Evolutionary conservation across 2,329 filamentous ascomycete species (phyloP).

Genomic region (Botrytis deweyae): DNA sequence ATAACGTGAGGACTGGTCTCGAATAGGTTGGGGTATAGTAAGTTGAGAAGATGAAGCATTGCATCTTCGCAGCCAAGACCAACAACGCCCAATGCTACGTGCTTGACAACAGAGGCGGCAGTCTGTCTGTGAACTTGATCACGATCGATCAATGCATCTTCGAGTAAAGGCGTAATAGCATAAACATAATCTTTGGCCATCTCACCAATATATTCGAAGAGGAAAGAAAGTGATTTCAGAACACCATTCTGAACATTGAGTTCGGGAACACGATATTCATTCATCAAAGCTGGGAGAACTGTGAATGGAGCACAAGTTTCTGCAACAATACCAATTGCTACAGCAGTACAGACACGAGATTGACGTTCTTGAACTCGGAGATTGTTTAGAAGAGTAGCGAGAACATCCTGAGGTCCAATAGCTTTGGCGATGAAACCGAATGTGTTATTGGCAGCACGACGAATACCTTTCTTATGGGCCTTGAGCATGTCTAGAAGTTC

Average conservation of each 20-base stretch:
- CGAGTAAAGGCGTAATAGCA: slow-evolving; percentile 89
- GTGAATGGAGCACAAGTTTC: slow-evolving; percentile 99
- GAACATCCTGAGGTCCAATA: slow-evolving; percentile 94
- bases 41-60: slow-evolving; percentile 95
- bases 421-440: slow-evolving; percentile 99
- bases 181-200: slow-evolving; percentile 99
- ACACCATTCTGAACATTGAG: slow-evolving; percentile 99
- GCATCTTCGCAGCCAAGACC: slow-evolving; percentile 96
- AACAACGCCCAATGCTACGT: slow-evolving; percentile 95
- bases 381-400: slow-evolving; percentile 95
- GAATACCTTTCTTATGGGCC: slow-evolving; percentile 98
- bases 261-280: slow-evolving; percentile 97
- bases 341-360: slow-evolving; percentile 95
- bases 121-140: slow-evolving; percentile 98
- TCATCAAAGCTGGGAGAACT: slow-evolving; percentile 97
- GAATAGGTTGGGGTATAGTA: slow-evolving; percentile 95
- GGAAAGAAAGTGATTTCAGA: slow-evolving; percentile 91
- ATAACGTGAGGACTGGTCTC: slow-evolving; percentile 98
- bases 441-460: slow-evolving; percentile 97
- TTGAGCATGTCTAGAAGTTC: slow-evolving; percentile 99
- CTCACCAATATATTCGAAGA: slow-evolving; percentile 99
- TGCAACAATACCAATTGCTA: slow-evolving; percentile 96
- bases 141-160: slow-evolving; percentile 95
- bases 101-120: slow-evolving; percentile 94
- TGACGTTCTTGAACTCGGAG: slow-evolving; percentile 95